Evolutionary conservation across 495 filamentous ascomycete genomes (phyloP), one percentile per base, ranked within the genome.

Genomic region (Aspergillus nanangensis): DNA sequence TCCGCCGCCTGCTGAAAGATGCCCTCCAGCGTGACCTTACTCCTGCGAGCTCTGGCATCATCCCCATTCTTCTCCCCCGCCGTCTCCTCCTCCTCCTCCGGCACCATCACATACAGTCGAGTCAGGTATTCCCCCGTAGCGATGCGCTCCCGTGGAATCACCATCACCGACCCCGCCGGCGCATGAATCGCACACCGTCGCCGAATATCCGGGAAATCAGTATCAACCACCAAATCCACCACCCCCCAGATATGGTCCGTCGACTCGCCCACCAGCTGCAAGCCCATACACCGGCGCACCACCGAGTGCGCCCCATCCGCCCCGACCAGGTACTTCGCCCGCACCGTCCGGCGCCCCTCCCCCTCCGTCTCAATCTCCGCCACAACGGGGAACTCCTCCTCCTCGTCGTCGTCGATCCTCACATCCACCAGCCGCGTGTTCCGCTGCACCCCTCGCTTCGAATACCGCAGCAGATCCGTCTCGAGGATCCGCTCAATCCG

Each of bases 131-230:
- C 79, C 1, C 70, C 71, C 1, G 66, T 67, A 4, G 60, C 65
- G 37, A 72, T 71, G 7, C 65, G 58, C 52, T 88, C 84, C 10
- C 86, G 76, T 0, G 86, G 86, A 42, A 90, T 84, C 5, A 86
- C 66, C 76, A 90, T 83, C 19, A 89, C 68, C 11, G 76, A 82
- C 2, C 84, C 84, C 0, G 75, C 74, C 8, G 78, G 77, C 8
- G 80, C 81, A 56, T 88, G 84, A 43, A 88, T 81, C 11, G 81
- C 78, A 47, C 81, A 84, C 27, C 79, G 69, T 51, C 73, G 74
- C 38, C 85, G 69, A 40, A 90, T 82, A 57, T 88, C 86, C 7
- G 84, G 82, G 45, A 87, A 87, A 55, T 87, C 72, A 2, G 82
- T 83, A 38, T 83, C 80, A 1, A 82, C 77, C 1, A 86, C 67